phyloP scores from a whole-genome alignment of 2,329 filamentous ascomycete species.

The Aspergillus niger region DNA sequence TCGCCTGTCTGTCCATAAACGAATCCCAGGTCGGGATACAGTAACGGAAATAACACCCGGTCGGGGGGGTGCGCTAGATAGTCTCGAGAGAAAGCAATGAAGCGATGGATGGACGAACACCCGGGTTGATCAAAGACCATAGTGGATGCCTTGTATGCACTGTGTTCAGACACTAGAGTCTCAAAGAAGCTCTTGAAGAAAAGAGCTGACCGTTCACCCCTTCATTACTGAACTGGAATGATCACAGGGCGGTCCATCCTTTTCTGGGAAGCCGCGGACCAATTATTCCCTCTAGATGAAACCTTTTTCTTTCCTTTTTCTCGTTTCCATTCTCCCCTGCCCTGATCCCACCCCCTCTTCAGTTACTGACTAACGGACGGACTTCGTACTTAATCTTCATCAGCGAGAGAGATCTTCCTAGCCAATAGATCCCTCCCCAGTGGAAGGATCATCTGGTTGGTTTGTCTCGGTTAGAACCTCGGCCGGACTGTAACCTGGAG shows the following conservation, averaged over 20 bases:
- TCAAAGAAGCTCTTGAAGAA: background rate
- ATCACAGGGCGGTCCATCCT: constrained; percentile 17
- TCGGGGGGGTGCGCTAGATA: background rate
- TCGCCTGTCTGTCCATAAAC: background rate
- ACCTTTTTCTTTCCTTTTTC: constrained; percentile 6
- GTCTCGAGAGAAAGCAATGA: background rate
- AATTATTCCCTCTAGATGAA: constrained; percentile 16
- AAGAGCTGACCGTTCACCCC: constrained; percentile 14
- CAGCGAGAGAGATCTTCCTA: constrained; percentile 7
- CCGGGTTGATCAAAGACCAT: background rate
- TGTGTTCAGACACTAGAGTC: background rate
- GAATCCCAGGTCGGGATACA: background rate
- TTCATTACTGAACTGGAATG: constrained; percentile 25
- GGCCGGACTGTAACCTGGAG: constrained; percentile 16
- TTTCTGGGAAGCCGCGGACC: constrained; percentile 16
- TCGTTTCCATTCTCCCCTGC: constrained; percentile 6
- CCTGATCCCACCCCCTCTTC: background rate
- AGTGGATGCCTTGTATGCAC: background rate
- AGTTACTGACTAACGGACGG: background rate
- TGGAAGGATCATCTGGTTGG: constrained; percentile 15
- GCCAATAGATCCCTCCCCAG: constrained; percentile 12
- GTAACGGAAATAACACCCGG: background rate
- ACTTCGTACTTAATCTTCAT: constrained; percentile 5
- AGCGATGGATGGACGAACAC: background rate
- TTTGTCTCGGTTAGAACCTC: constrained; percentile 21